Base-by-base conservation (phyloP, 2,329 filamentous ascomycete genomes). In the Coniochaeta ligniaria region DNA sequence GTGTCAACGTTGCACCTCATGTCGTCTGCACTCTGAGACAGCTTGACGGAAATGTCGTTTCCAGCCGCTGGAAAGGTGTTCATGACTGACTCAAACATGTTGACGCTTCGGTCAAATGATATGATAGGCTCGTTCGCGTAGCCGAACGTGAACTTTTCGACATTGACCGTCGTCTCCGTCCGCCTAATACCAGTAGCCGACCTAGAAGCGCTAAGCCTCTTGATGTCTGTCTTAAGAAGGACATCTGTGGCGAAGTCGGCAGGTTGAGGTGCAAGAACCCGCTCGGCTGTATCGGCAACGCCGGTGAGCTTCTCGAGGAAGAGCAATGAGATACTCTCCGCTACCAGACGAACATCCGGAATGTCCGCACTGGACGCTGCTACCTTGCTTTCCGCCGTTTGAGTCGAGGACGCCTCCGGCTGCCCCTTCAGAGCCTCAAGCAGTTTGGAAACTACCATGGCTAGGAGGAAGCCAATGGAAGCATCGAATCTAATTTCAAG, bases 1-100 rank as follows among this genome's bases (percentile, higher is more conserved):
- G 92, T 96, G 59, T 86, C 84, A 16, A 96, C 71, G 35, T 90
- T 85, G 17, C 90, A 81, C 60, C 77, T 77, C 16, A 75, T 80
- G 6, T 72, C 73, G 1, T 77, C 75, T 1, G 73, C 63, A 2
- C 77, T 73, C 65, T 81, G 79, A 0, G 74, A 68, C 28, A 86
- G 71, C 61, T 80, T 83, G 45, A 86, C 69, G 1, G 80, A 81
- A 11, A 89, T 67, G 66, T 89, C 86, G 24, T 83, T 76, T 1
- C 84, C 85, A 6, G 78, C 74, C 1, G 82, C 77, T 1, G 84
- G 78, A 62, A 85, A 83, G 0, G 82, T 79, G 66, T 86, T 85
- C 57, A 80, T 78, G 2, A 85, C 78, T 1, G 85, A 89, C 31
- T 82, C 78, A 41, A 79, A 80, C 79, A 87, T 81, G 55, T 83